A percentile compares a stretch with the other conserved stretches of the same genome.
phyloP scores from a whole-genome alignment of 1,284 basidiomycete genomes.

The Macrocystidia cucumis region DNA sequence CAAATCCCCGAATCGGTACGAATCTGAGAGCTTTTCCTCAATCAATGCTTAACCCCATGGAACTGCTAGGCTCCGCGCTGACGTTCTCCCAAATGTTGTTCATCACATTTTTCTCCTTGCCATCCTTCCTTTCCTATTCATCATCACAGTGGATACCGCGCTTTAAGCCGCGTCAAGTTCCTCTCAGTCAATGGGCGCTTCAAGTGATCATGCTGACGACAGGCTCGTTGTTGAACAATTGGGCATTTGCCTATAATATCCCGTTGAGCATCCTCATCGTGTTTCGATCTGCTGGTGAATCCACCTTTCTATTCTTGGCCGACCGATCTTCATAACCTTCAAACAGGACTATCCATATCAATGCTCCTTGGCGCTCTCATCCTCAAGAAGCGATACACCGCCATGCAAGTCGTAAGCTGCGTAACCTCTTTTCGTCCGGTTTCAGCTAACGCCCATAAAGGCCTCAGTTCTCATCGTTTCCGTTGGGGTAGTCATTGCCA shows the following conservation, averaged over 20 bases:
- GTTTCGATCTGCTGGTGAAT: slow-evolving; percentile 78
- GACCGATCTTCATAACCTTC: not conserved
- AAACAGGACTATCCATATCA: slow-evolving; percentile 54
- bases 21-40: slow-evolving; percentile 4
- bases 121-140: slow-evolving; percentile 40
- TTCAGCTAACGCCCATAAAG: slow-evolving; percentile 21
- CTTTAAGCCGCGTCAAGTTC: slow-evolving; percentile 65
- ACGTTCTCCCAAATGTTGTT: slow-evolving; percentile 83
- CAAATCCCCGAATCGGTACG: slow-evolving; percentile 64
- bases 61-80: slow-evolving; percentile 61
- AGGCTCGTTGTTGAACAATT: slow-evolving; percentile 77
- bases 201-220: slow-evolving; percentile 72
- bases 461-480: slow-evolving; percentile 70
- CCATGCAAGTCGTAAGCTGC: slow-evolving; percentile 51
- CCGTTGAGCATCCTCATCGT: slow-evolving; percentile 84
- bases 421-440: slow-evolving; percentile 1
- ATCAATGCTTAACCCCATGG: not conserved
- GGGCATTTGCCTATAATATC: slow-evolving; percentile 75
- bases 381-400: slow-evolving; percentile 51
- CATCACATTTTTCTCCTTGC: slow-evolving; percentile 57
- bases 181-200: slow-evolving; percentile 62
- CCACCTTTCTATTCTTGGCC: slow-evolving; percentile 7
- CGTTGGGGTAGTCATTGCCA: slow-evolving; percentile 68
- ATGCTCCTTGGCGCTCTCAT: slow-evolving; percentile 60
- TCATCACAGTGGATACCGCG: slow-evolving; percentile 29